Conservation (phyloP, 352 stramenopile species). For the Chrysophaeum taylorii region DNA sequence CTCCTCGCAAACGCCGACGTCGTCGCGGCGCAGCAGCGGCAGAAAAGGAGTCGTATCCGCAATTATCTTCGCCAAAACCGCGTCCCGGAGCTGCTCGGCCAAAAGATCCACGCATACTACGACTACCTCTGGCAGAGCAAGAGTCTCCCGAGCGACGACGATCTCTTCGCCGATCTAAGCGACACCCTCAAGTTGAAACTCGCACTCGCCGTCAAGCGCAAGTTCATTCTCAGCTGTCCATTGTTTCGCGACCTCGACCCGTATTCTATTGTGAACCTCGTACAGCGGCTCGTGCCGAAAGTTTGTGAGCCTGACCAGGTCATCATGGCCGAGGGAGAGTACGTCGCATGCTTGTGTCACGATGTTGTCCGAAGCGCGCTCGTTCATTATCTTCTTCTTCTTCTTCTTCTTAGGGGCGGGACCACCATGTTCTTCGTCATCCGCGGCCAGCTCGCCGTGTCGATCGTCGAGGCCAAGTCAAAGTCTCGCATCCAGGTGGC, state of each 20-base stretch:
- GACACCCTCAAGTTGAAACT: background rate
- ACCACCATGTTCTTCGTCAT: slow-evolving; percentile 1
- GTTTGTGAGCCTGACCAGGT: too few species aligned
- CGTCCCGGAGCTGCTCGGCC: background rate
- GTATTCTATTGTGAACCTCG: too few species aligned
- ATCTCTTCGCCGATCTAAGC: background rate
- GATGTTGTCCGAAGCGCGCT: too few species aligned
- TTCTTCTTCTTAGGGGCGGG: too few species aligned
- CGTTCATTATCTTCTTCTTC: too few species aligned
- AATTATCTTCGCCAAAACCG: background rate
- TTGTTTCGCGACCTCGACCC: background rate
- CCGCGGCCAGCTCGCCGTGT: background rate
- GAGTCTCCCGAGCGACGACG: background rate
- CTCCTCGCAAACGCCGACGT: background rate
- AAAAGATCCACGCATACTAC: background rate
- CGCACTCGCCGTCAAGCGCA: background rate
- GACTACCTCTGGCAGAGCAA: background rate
- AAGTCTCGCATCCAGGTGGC: background rate
- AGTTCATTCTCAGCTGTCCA: background rate
- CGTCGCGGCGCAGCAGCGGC: background rate
- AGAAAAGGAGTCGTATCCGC: background rate
- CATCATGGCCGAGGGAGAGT: background rate
- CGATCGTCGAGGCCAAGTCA: too few species aligned
- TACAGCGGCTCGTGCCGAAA: too few species aligned
- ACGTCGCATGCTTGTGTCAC: background rate